Evolutionary conservation across 2,329 filamentous ascomycete genomes (phyloP).

Genomic region (Scleromitrula shiraiana): DNA sequence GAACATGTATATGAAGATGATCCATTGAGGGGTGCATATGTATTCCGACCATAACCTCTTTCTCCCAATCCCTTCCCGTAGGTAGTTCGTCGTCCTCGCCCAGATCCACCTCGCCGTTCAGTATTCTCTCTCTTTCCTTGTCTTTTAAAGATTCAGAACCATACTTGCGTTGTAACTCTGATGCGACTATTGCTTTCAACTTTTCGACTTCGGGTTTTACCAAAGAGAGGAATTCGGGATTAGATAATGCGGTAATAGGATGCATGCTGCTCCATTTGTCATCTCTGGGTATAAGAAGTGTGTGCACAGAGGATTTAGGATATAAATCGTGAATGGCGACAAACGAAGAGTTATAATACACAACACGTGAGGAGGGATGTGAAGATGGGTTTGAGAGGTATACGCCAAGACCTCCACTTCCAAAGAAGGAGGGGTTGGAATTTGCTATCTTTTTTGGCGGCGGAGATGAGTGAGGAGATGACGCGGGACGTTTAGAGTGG

Average conservation of each 20-base stretch:
- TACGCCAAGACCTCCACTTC: constrained; percentile 53
- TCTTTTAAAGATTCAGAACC: constrained; percentile 58
- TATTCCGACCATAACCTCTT: constrained; percentile 68
- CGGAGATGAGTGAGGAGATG: not conserved
- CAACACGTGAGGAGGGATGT: constrained; percentile 49
- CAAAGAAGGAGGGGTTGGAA: constrained; percentile 29
- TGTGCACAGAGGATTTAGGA: constrained; percentile 78
- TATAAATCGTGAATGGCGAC: constrained; percentile 76
- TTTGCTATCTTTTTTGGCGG: constrained; percentile 10
- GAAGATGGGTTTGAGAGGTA: constrained; percentile 59
- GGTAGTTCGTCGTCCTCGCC: constrained; percentile 48
- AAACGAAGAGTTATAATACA: constrained; percentile 60
- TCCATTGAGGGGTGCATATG: constrained; percentile 89
- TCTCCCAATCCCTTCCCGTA: constrained; percentile 66
- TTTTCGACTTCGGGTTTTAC: constrained; percentile 53
- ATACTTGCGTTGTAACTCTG: constrained; percentile 64
- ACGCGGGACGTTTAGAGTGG: not conserved
- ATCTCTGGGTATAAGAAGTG: constrained; percentile 78
- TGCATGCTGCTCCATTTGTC: constrained; percentile 52
- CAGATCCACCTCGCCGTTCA: constrained; percentile 48
- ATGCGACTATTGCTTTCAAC: constrained; percentile 59
- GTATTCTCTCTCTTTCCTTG: constrained; percentile 51
- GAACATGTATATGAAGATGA: constrained; percentile 82
- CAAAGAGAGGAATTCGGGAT: constrained; percentile 57
- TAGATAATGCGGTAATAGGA: constrained; percentile 70